Evolutionary conservation across 768 basidiomycete species (phyloP), one percentile per base, ranked within the genome.

Genomic region (Cystofilobasidium macerans): DNA sequence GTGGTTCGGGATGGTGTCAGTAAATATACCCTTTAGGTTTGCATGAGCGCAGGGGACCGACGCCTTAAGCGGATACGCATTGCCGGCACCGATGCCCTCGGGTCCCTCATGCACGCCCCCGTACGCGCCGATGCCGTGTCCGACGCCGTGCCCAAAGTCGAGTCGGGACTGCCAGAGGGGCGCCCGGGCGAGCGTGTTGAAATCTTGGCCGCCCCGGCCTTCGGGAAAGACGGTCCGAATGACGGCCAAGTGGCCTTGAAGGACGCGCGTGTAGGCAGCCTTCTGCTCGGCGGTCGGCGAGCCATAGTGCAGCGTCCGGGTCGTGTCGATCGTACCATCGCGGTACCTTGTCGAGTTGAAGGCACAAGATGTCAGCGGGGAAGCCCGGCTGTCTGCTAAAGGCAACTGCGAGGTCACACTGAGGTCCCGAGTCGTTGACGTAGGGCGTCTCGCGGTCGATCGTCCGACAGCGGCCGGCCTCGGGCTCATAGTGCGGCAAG

Each of bases 211-310:
- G 3, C 86, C 84, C 5, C 89, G 93, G 4, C 89, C 90, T 75
- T 86, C 84, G 24, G 94, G 95, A 79, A 94, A 99, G 33, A 91
- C 80, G 6, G 88, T 86, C 69, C 81, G 83, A 76, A 93, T 90
- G 71, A 97, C 88, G 30, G 89, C 89, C 70, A 98, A 94, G 85
- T 99, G 95, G 11, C 93, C 94, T 77, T 99, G 95, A 65, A 99
- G 75, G 48, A 98, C 95, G 54, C 91, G 81, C 35, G 95, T 99
- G 76, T 85, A 99, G 1, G 94, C 91, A 70, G 92, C 87, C 73
- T 84, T 86, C 74, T 89, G 85, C 69, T 89, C 86, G n/a, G 80
- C 68, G n/a, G 86, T 84, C 9, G 88, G 88, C n/a, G 85, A 82
- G 47, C 91, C 90, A 72, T 93, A 89, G 77, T 90, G 88, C 18